Base-by-base conservation (phyloP, 2,329 filamentous ascomycete genomes). In the Nemania sp. region DNA sequence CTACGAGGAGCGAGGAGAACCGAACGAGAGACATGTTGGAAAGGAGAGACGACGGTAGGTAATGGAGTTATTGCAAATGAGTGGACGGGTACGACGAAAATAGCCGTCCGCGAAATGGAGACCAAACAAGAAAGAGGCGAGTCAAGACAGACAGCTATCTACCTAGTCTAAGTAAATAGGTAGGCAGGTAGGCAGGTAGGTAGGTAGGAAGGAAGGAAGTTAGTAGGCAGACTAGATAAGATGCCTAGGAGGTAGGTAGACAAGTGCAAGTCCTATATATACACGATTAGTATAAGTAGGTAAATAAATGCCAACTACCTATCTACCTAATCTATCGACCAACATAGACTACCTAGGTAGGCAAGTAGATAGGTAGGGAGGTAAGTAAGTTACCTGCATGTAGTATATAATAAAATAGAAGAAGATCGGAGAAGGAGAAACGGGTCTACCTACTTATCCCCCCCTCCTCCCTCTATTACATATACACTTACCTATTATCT, bases 21-120 rank as follows among this genome's bases (percentile, higher is more conserved):
- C 38, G 55, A 64, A 62, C 26, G n/a, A 29, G 65, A 29, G 38
- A 57, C 69, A 72, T 72, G 4, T 54, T 53, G 24, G 22, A 38
- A 22, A 27, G 22, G 6, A 52, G 18, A 41, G 32, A n/a, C 5
- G 13, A 27, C 20, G 35, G 51, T 32, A 11, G 18, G 10, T 2
- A 1, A n/a, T 2, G 13, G 3, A 45, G 3, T 18, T 5, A 45
- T 5, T 41, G 41, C n/a, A 45, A 66, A 64, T 32, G 67, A 70
- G 51, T 49, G 63, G 51, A 67, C 35, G 60, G 20, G 43, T 51
- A 53, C 52, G 38, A 49, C 54, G 47, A 35, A 22, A 54, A 32
- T 18, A 18, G 43, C 49, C 32, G 56, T 20, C 62, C 60, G 59
- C 13, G 52, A n/a, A 49, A 64, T 20, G 38, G 54, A 26, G 52